These are phyloP conservation scores for Xerocomellus dryophilus DNA, from an alignment of 768 basidiomycete genomes.

Conservation along the genomic window DNA sequence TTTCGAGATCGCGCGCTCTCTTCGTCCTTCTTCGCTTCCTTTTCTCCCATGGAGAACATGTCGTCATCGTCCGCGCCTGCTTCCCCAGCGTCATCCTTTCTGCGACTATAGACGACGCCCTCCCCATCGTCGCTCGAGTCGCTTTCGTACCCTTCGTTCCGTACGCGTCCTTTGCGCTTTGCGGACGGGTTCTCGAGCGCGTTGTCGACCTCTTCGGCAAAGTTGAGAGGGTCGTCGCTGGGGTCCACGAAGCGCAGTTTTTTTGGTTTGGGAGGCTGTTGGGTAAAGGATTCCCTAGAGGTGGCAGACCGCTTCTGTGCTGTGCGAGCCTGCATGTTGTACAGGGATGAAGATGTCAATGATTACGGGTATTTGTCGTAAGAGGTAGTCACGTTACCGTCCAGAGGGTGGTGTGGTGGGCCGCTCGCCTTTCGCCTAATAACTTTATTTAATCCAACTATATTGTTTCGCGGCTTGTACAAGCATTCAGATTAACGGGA, in stretches of 20 bases:
- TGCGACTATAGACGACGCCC: constrained; percentile 83
- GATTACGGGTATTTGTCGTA: constrained; percentile 21
- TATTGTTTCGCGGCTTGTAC: background rate
- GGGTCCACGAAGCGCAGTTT: constrained; percentile 81
- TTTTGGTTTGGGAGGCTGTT: constrained; percentile 40
- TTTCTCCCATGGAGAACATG: constrained; percentile 73
- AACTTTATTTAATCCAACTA: too few species aligned
- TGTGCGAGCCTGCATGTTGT: constrained; percentile 37
- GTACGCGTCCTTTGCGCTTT: constrained; percentile 69
- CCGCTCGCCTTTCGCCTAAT: too few species aligned
- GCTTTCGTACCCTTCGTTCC: constrained; percentile 86
- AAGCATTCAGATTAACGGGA: background rate
- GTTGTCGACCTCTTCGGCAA: constrained; percentile 75
- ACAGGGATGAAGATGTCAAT: background rate
- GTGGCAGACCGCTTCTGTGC: constrained; percentile 44
- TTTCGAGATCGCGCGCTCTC: constrained; percentile 48
- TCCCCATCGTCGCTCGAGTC: constrained; percentile 95
- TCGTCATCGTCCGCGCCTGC: constrained; percentile 70
- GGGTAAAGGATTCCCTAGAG: constrained; percentile 34
- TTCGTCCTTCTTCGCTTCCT: constrained; percentile 47
- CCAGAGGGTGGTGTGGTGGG: too few species aligned
- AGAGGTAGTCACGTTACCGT: background rate
- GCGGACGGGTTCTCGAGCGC: constrained; percentile 65
- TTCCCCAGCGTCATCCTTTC: constrained; percentile 48
- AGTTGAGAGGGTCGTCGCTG: constrained; percentile 67